A percentile compares a stretch with the other conserved stretches of the same genome.
phyloP scores from a whole-genome alignment of 345 rosid genomes.

The Aethionema arabicum region DNA sequence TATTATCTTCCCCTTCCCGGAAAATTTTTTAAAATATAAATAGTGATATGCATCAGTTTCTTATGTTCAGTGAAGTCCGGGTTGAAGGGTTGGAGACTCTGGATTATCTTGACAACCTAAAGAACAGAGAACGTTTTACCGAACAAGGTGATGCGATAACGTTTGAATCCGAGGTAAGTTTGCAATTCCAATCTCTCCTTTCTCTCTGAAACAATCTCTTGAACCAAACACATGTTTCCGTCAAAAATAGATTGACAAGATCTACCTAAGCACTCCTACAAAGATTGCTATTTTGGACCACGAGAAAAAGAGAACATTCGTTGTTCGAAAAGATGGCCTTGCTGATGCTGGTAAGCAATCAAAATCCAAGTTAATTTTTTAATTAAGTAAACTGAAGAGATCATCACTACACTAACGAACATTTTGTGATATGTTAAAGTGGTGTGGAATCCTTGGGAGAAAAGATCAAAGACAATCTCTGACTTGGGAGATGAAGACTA shows the following conservation, averaged over 20 bases:
- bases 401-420: not conserved
- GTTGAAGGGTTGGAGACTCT: conserved; percentile 91
- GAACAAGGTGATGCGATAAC: conserved; percentile 97
- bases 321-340: conserved; percentile 91
- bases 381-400: not conserved
- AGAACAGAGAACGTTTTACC: conserved; percentile 76
- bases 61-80: conserved; percentile 79
- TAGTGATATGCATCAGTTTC: conserved; percentile 20
- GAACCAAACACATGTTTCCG: conserved; percentile 4
- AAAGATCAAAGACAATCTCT: conserved; percentile 75
- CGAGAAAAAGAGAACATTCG: conserved; percentile 93
- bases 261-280: conserved; percentile 83
- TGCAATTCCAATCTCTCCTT: conserved; percentile 4
- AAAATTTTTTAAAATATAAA: conserved; percentile 4
- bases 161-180: conserved; percentile 83
- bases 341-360: conserved; percentile 81
- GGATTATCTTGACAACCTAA: conserved; percentile 91
- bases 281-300: conserved; percentile 94
- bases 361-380: not conserved
- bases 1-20: not conserved
- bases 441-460: conserved; percentile 99
- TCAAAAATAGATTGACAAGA: conserved; percentile 61
- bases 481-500: conserved; percentile 96
- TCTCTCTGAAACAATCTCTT: conserved; percentile 7
- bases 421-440: conserved; percentile 48